phyloP scores from a whole-genome alignment of 495 filamentous ascomycete species.

The Trypethelium eluteriae region DNA sequence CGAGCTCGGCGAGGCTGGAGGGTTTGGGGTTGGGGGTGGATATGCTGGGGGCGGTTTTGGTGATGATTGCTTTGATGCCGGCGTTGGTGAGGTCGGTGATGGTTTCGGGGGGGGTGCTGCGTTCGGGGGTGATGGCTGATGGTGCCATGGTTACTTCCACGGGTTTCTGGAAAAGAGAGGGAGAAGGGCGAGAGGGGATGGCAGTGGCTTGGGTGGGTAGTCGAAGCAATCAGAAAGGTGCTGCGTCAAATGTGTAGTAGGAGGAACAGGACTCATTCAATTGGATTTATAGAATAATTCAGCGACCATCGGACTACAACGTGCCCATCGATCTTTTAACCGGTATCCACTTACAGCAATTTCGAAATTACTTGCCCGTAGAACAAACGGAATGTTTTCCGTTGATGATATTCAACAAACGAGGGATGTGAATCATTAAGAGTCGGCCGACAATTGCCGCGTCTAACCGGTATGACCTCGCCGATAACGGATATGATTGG shows the following conservation, averaged over 20 bases:
- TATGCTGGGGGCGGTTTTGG: slow-evolving; percentile 18
- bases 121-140: slow-evolving; percentile 21
- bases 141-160: slow-evolving; percentile 18
- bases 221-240: too few relatives aligned
- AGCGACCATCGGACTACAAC: too few relatives aligned
- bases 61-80: slow-evolving; percentile 31
- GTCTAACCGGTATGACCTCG: background rate
- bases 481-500: background rate
- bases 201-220: too few relatives aligned
- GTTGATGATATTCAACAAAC: background rate
- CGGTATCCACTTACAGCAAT: too few relatives aligned
- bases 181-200: background rate
- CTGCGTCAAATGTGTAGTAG: too few relatives aligned
- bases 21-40: slow-evolving; percentile 12
- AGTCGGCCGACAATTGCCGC: background rate
- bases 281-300: too few relatives aligned
- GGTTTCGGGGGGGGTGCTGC: slow-evolving; percentile 18
- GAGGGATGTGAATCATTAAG: background rate
- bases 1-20: slow-evolving; percentile 39
- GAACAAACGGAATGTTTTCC: background rate
- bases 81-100: slow-evolving; percentile 27
- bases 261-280: too few relatives aligned
- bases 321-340: too few relatives aligned
- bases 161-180: background rate
- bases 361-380: too few relatives aligned